A percentile compares a stretch with the other conserved stretches of the same genome.
Conservation (phyloP, 73 alveolate species). For the Loxodes magnus region DNA sequence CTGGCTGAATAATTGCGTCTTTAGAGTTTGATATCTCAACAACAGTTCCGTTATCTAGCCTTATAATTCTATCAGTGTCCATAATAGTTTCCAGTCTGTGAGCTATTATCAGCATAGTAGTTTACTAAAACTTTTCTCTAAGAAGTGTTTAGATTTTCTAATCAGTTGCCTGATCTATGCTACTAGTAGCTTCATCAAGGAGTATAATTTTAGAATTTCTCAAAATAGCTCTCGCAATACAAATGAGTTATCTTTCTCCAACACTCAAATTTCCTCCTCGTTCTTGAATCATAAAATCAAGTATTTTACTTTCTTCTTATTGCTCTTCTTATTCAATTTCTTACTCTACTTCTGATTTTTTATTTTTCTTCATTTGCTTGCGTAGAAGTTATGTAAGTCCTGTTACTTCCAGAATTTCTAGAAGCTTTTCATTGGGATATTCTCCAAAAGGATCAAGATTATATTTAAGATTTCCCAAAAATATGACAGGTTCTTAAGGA, state of each 20-base stretch:
- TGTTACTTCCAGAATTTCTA: constrained; percentile 19
- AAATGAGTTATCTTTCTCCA: constrained; percentile 56
- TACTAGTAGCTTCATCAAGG: constrained; percentile 68
- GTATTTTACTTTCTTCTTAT: too few relatives aligned
- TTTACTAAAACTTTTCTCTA: constrained; percentile 26
- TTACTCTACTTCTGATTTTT: too few relatives aligned
- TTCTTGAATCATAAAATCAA: constrained; percentile 39
- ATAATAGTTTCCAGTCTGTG: constrained; percentile 48
- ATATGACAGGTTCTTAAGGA: constrained; percentile 67
- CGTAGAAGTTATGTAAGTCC: too few relatives aligned
- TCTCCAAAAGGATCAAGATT: constrained; percentile 61
- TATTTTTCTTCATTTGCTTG: too few relatives aligned
- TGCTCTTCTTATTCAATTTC: too few relatives aligned
- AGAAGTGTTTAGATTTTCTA: constrained; percentile 37
- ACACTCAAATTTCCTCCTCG: constrained; percentile 54
- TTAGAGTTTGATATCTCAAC: too few relatives aligned
- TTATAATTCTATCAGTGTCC: constrained; percentile 44
- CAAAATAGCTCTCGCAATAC: constrained; percentile 50
- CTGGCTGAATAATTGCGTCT: too few relatives aligned
- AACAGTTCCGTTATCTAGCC: constrained; percentile 39
- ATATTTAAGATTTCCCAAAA: constrained; percentile 52
- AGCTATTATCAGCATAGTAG: constrained; percentile 47
- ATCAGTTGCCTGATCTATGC: constrained; percentile 62
- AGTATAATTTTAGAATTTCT: constrained; percentile 41
- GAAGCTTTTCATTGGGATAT: constrained; percentile 15